Evolutionary conservation across 805 yeast species (phyloP).

Genomic region (Schwanniomyces yamadae): DNA sequence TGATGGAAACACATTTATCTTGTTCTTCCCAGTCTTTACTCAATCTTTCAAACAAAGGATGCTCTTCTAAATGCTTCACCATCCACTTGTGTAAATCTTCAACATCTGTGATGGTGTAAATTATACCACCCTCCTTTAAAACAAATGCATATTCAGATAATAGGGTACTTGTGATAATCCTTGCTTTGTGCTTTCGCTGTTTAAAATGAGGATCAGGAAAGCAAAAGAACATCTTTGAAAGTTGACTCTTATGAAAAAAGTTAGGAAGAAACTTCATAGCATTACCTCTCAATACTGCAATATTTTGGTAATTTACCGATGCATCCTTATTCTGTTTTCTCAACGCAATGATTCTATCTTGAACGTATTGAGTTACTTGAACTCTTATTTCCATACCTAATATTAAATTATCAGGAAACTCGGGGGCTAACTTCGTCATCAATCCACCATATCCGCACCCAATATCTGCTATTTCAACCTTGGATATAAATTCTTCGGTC

Average conservation of each 20-base stretch:
- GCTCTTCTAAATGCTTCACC: constrained; percentile 87
- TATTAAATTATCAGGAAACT: constrained; percentile 69
- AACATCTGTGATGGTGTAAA: constrained; percentile 96
- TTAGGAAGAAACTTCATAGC: constrained; percentile 98
- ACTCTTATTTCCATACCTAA: constrained; percentile 98
- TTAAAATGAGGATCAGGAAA: constrained; percentile 99
- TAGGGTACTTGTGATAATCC: constrained; percentile 88
- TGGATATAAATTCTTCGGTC: constrained; percentile 41
- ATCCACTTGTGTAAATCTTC: constrained; percentile 93
- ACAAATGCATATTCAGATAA: constrained; percentile 91
- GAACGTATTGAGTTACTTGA: constrained; percentile 95
- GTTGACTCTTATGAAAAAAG: constrained; percentile 79
- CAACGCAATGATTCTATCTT: constrained; percentile 89
- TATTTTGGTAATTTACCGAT: constrained; percentile 64
- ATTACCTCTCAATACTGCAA: constrained; percentile 88
- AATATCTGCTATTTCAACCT: constrained; percentile 88
- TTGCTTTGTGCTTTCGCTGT: constrained; percentile 94
- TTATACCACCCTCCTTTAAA: constrained; percentile 78
- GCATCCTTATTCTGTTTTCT: constrained; percentile 47
- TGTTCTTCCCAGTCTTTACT: constrained; percentile 72
- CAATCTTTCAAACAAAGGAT: constrained; percentile 86
- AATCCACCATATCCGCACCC: constrained; percentile 99
- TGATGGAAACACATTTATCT: constrained; percentile 81
- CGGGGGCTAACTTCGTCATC: constrained; percentile 73
- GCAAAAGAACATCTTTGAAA: constrained; percentile 92